Evolutionary conservation across 23 red algal species (phyloP).

Genomic region (Porphyridium purpureum): DNA sequence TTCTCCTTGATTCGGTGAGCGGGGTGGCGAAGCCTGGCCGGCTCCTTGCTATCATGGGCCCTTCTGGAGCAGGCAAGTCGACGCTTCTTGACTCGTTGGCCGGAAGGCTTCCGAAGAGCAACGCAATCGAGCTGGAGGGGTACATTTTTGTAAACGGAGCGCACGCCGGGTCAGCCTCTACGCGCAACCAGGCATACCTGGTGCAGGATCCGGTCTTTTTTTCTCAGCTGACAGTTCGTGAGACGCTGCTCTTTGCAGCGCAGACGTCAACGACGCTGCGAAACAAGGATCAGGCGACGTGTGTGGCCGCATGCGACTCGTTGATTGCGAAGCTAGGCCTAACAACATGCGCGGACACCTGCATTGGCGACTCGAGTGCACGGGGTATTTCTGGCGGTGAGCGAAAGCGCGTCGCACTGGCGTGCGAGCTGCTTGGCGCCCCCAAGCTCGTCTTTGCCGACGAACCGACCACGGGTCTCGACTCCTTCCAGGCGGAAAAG

Average conservation of each 20-base stretch:
- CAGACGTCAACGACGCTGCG: conserved; percentile 15
- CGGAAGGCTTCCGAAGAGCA: conserved; percentile 24
- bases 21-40: conserved; percentile 48
- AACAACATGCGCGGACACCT: conserved; percentile 18
- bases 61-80: conserved; percentile 83
- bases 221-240: conserved; percentile 69
- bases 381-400: conserved; percentile 88
- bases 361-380: conserved; percentile 58
- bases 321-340: conserved; percentile 56
- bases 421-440: conserved; percentile 62
- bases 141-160: conserved; percentile 22
- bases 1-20: conserved; percentile 29
- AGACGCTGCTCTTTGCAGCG: conserved; percentile 73
- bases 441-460: conserved; percentile 59
- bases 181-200: conserved; percentile 30
- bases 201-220: conserved; percentile 88
- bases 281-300: conserved; percentile 9
- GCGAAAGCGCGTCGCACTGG: conserved; percentile 65
- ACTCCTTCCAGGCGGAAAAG: conserved; percentile 79
- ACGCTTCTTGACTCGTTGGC: conserved; percentile 75
- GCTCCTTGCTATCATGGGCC: conserved; percentile 64
- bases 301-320: conserved; percentile 47
- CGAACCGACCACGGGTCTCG: conserved; percentile 79
- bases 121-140: conserved; percentile 11
- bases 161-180: not conserved